Percentiles rank a stretch among this genome's conserved stretches.
Conservation (phyloP, 2,329 filamentous ascomycete species). For the Clonostachys chloroleuca region DNA sequence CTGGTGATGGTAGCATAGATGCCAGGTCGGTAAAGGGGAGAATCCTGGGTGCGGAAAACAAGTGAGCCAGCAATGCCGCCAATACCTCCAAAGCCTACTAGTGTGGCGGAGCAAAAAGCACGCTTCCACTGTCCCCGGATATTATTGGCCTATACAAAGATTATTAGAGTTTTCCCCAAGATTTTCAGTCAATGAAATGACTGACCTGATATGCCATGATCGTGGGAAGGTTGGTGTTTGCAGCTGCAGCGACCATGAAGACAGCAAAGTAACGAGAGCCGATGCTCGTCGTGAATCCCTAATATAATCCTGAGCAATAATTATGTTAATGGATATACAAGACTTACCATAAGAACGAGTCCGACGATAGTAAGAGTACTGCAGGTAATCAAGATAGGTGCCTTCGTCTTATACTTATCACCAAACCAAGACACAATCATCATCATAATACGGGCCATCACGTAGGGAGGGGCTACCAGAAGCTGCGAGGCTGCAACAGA, state of each 20-base stretch:
- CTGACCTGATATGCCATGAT: slow-evolving; percentile 7
- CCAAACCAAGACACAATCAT: slow-evolving; percentile 9
- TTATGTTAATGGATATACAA: neutral
- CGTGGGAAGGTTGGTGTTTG: slow-evolving; percentile 6
- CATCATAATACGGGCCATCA: slow-evolving; percentile 11
- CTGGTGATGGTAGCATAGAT: slow-evolving; percentile 3
- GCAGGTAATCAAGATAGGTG: slow-evolving; percentile 10
- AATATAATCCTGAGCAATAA: neutral
- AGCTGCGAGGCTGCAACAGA: slow-evolving; percentile 9
- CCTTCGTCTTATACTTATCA: slow-evolving; percentile 12
- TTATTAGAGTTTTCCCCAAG: too few species aligned
- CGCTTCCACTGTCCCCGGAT: slow-evolving; percentile 15
- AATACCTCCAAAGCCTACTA: slow-evolving; percentile 11
- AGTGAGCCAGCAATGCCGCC: slow-evolving; percentile 12
- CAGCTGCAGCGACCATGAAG: slow-evolving; percentile 10
- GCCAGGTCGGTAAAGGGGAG: slow-evolving; percentile 6
- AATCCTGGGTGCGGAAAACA: slow-evolving; percentile 10
- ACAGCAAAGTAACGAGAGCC: slow-evolving; percentile 11
- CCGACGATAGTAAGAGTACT: slow-evolving; percentile 7
- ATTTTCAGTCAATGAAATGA: too few species aligned
- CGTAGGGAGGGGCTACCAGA: slow-evolving; percentile 15
- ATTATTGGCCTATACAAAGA: slow-evolving; percentile 7
- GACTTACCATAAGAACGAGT: slow-evolving; percentile 2
- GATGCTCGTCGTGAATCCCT: slow-evolving; percentile 3
- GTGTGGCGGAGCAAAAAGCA: slow-evolving; percentile 11